Evolutionary conservation across 2,329 filamentous ascomycete genomes (phyloP).

Genomic region (Grosmannia serpens): DNA sequence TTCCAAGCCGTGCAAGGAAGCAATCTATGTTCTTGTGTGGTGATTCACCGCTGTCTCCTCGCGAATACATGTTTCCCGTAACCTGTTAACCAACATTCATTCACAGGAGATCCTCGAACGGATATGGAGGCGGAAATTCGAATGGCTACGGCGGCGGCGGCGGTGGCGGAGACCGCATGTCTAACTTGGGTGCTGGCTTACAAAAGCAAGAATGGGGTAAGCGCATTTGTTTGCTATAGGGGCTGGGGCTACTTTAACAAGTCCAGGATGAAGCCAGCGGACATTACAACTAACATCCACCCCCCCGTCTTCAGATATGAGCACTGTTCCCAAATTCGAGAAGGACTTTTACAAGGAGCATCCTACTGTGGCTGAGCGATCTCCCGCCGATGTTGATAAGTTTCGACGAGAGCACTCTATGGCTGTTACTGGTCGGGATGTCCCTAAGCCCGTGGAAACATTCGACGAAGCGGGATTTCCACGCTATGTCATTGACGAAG

Average conservation of each 20-base stretch:
- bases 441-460: constrained; percentile 89
- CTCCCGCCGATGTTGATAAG: constrained; percentile 67
- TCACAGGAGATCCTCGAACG: constrained; percentile 14
- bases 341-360: constrained; percentile 99
- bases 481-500: constrained; percentile 92
- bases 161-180: constrained; percentile 70
- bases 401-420: constrained; percentile 84
- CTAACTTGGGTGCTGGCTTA: constrained; percentile 73
- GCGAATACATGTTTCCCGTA: neutral
- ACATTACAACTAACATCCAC: neutral
- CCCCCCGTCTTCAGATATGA: constrained; percentile 48
- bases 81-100: neutral
- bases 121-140: constrained; percentile 23
- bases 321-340: constrained; percentile 83
- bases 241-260: neutral
- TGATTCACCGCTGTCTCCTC: neutral
- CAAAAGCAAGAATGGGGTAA: constrained; percentile 84
- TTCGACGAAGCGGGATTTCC: constrained; percentile 98
- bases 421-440: constrained; percentile 63
- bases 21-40: neutral
- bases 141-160: constrained; percentile 26
- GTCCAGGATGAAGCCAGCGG: neutral
- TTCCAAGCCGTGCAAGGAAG: neutral
- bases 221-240: constrained; percentile 21
- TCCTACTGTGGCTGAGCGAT: constrained; percentile 61